Evolutionary conservation across 352 stramenopile species (phyloP), one percentile per base, ranked within the genome.

Genomic region (Pythium sp.): DNA sequence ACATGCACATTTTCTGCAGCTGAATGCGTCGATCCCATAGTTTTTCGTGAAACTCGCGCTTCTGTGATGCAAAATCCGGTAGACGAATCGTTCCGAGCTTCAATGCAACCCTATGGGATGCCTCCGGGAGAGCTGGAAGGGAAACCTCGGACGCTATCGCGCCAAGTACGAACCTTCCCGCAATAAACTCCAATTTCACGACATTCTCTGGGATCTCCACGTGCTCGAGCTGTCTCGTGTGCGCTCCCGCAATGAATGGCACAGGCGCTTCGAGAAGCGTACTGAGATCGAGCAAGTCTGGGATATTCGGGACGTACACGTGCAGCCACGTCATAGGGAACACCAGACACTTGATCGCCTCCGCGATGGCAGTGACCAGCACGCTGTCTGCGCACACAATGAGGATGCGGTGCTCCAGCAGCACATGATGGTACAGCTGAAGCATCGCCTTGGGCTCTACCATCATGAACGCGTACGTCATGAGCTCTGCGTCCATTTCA

Each of bases 241-340:
- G 70, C 3, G 80, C 77, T 0, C 80, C 80, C 0, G 77, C 80
- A 26, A 86, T 77, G 62, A 88, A 88, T 0, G 80, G 77, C 24
- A 86, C 80, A 1, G 80, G 80, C 1, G 80, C 80, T 46, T 88
- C 80, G 3, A 88, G 71, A 2, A 88, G 65, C 55, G 77, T 88
- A 20, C 63, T 73, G 15, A 88, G 71, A 49, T 88, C 80, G 20
- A 88, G 69, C 30, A 70, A 74, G 58, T 84, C 77, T 0, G 80
- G 80, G 32, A 88, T 72, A 32, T 75, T 81, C 9, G 80, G 80
- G 62, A 86, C 78, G 63, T 80, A 80, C 11, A 88, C 80, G 58
- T 88, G 80, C 12, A 86, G 68, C 80, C 80, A 88, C 28, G 72
- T 73, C 46, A 88, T 62, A 11, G 80, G 80, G 51, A 83, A 83